A percentile compares a stretch with the other conserved stretches of the same genome.
These are phyloP conservation scores for Phytophthora pini DNA, from an alignment of 352 stramenopile species.

Conservation along the genomic window DNA sequence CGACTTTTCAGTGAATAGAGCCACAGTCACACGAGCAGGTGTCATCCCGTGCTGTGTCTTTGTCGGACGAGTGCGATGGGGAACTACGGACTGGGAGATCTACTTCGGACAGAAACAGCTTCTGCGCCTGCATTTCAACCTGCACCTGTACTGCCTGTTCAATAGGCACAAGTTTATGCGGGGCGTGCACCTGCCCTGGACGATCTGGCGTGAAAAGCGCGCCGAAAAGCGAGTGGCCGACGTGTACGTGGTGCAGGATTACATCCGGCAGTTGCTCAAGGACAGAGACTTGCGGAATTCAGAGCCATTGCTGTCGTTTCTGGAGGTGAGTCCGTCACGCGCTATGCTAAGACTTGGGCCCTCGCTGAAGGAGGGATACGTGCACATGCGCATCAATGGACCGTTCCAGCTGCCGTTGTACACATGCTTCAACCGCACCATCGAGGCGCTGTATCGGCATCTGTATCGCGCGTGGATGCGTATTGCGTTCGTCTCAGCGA, in stretches of 20 bases:
- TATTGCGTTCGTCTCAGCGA: conserved; percentile 80
- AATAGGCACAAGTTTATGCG: conserved; percentile 55
- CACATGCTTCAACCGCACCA: conserved; percentile 84
- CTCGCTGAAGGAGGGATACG: conserved; percentile 88
- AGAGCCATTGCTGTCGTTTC: conserved; percentile 77
- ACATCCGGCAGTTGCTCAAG: conserved; percentile 69
- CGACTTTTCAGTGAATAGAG: conserved; percentile 75
- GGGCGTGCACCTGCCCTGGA: conserved; percentile 70
- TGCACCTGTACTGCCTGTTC: conserved; percentile 60
- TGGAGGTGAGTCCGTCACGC: conserved; percentile 82
- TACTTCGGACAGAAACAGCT: conserved; percentile 90
- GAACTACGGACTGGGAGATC: conserved; percentile 83
- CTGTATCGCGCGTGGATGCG: conserved; percentile 89
- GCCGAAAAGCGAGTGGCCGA: conserved; percentile 72
- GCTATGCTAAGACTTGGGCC: conserved; percentile 77
- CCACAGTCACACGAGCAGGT: conserved; percentile 69
- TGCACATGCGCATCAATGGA: conserved; percentile 91
- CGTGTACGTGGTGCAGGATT: conserved; percentile 76
- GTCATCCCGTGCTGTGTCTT: conserved; percentile 87
- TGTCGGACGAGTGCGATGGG: conserved; percentile 78
- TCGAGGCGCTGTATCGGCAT: conserved; percentile 85
- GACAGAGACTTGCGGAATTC: conserved; percentile 77
- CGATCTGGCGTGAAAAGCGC: conserved; percentile 84
- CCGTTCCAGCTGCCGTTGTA: conserved; percentile 87
- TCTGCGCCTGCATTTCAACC: conserved; percentile 71